A percentile compares a stretch with the other conserved stretches of the same genome.
Conservation (phyloP, 1,284 basidiomycete species). For the Apiotrichum veenhuisii region DNA sequence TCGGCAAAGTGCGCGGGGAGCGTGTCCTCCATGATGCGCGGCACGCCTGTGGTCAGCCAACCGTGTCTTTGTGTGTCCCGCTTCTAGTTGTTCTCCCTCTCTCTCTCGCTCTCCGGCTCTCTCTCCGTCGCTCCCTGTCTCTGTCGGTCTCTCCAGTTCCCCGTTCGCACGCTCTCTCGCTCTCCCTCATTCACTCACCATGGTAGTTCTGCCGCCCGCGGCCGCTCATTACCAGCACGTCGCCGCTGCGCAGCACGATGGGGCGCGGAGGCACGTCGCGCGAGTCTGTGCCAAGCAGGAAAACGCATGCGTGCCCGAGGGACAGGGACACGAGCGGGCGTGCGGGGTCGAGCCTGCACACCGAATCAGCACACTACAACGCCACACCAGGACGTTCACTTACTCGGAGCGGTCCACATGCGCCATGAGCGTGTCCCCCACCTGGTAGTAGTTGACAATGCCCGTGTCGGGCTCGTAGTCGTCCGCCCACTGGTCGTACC, state of each 20-base stretch:
- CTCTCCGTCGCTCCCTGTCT: too few species aligned
- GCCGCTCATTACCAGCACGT: constrained; percentile 88
- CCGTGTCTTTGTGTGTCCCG: too few species aligned
- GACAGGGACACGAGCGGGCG: constrained; percentile 84
- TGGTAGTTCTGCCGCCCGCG: constrained; percentile 77
- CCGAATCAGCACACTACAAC: too few species aligned
- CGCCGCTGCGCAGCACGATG: constrained; percentile 78
- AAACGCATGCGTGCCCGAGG: constrained; percentile 80
- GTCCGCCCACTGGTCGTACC: constrained; percentile 67
- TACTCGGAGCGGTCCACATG: constrained; percentile 88
- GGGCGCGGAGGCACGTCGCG: constrained; percentile 71
- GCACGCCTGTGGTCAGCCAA: constrained; percentile 63
- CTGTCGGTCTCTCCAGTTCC: too few species aligned
- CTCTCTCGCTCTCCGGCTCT: too few species aligned
- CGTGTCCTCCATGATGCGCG: constrained; percentile 74
- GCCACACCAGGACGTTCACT: too few species aligned
- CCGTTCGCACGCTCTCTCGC: too few species aligned
- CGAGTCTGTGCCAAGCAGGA: constrained; percentile 78
- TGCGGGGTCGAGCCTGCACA: constrained; percentile 60
- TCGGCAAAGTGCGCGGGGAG: constrained; percentile 62
- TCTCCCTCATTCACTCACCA: constrained; percentile 52
- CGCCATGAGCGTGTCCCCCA: constrained; percentile 80
- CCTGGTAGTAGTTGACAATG: constrained; percentile 88
- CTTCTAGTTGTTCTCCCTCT: too few species aligned
- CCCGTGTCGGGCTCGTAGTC: constrained; percentile 82